These are phyloP conservation scores for Amanita rimosa DNA, from an alignment of 768 basidiomycete species.

Conservation along the genomic window DNA sequence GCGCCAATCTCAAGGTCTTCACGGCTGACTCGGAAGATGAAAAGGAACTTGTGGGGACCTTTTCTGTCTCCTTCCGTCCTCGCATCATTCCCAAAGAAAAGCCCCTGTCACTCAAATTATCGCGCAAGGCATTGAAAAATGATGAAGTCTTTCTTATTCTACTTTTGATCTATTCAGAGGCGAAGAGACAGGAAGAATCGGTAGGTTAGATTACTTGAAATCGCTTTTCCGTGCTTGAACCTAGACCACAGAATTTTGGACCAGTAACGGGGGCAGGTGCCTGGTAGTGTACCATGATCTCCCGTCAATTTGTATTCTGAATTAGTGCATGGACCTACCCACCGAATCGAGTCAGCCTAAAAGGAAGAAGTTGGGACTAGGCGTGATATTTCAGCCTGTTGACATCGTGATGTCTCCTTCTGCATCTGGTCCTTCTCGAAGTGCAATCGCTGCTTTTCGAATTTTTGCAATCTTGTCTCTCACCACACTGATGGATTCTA, in stretches of 20 bases:
- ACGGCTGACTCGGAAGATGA: conserved; percentile 13
- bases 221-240: background rate
- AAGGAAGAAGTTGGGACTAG: too few relatives aligned
- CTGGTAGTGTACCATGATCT: background rate
- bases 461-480: conserved; percentile 62
- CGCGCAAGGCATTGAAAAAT: conserved; percentile 25
- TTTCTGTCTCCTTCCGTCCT: conserved; percentile 35
- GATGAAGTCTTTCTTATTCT: conserved; percentile 31
- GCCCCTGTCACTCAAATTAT: conserved; percentile 27
- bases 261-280: conserved; percentile 1
- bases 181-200: conserved; percentile 25
- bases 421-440: conserved; percentile 25
- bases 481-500: conserved; percentile 75
- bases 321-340: background rate
- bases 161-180: conserved; percentile 27
- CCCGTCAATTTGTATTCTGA: background rate
- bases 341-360: background rate
- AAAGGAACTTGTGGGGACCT: conserved; percentile 23
- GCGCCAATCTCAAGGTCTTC: conserved; percentile 5
- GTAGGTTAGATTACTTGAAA: conserved; percentile 12
- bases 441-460: conserved; percentile 43
- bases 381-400: background rate
- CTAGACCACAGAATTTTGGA: background rate
- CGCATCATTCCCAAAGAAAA: conserved; percentile 34
- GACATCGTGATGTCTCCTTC: conserved; percentile 43